These are phyloP conservation scores for Globisporangium cederbergense DNA, from an alignment of 352 stramenopile genomes.

Conservation along the genomic window DNA sequence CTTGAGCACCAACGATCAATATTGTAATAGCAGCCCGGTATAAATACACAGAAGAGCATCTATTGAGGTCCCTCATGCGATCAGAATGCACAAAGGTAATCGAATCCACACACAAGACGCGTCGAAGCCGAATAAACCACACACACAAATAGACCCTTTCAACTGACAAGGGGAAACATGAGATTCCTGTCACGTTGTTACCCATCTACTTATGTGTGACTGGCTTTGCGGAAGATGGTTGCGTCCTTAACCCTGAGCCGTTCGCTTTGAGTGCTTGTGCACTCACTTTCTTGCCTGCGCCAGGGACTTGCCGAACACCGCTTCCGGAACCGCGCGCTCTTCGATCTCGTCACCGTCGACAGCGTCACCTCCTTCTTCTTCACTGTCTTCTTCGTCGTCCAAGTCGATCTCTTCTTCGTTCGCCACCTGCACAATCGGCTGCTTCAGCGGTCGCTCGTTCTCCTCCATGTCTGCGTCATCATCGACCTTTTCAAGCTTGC, in stretches of 20 bases:
- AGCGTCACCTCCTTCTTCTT: slow-evolving; percentile 15
- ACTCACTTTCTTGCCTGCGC: slow-evolving; percentile 5
- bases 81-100: neutral
- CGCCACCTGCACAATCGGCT: slow-evolving; percentile 62
- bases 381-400: slow-evolving; percentile 79
- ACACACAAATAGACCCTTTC: neutral
- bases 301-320: slow-evolving; percentile 30
- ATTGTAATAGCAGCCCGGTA: neutral
- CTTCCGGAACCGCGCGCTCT: slow-evolving; percentile 53
- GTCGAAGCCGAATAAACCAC: neutral
- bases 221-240: neutral
- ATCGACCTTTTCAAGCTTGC: slow-evolving; percentile 51
- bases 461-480: slow-evolving; percentile 55
- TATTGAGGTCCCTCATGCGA: neutral
- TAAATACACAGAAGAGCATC: slow-evolving; percentile 3
- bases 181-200: neutral
- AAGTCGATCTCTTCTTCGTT: slow-evolving; percentile 94
- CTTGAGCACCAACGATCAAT: neutral
- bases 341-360: slow-evolving; percentile 29
- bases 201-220: neutral
- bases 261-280: neutral
- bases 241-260: neutral
- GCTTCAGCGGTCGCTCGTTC: slow-evolving; percentile 59
- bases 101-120: neutral
- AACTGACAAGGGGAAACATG: neutral